Percentiles rank a stretch among this genome's conserved stretches.
Evolutionary conservation across 805 yeast genomes (phyloP).

Genomic region (Alloascoidea africana): DNA sequence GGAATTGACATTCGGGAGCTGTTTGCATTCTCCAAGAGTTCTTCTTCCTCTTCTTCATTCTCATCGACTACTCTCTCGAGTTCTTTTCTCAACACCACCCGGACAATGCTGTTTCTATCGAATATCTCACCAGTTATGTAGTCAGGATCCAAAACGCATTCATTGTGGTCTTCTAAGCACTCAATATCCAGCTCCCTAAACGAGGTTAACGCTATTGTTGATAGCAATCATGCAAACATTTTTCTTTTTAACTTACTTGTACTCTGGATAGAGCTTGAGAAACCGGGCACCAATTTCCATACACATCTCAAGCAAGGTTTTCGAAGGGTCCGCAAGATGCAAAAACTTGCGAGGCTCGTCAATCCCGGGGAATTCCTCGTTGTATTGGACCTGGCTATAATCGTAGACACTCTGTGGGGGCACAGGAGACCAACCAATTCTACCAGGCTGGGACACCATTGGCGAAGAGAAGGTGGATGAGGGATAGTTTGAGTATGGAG

Average conservation of each 20-base stretch:
- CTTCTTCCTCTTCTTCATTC: neutral
- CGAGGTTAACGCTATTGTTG: neutral
- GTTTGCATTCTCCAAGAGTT: too few relatives aligned
- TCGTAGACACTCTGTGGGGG: neutral
- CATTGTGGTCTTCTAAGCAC: neutral
- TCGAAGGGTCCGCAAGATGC: neutral
- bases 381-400: neutral
- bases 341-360: neutral
- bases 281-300: neutral
- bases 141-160: conserved; percentile 1
- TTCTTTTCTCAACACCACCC: neutral
- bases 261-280: neutral
- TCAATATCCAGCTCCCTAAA: neutral
- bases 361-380: too few relatives aligned
- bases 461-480: neutral
- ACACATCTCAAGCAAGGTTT: neutral
- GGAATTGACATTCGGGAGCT: neutral
- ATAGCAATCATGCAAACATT: neutral
- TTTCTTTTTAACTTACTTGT: neutral
- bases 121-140: neutral
- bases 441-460: neutral
- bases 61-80: neutral
- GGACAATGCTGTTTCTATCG: neutral
- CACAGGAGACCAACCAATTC: neutral
- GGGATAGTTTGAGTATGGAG: too few relatives aligned